Conservation (phyloP, 768 basidiomycete species). For the Mycena olivaceomarginata region DNA sequence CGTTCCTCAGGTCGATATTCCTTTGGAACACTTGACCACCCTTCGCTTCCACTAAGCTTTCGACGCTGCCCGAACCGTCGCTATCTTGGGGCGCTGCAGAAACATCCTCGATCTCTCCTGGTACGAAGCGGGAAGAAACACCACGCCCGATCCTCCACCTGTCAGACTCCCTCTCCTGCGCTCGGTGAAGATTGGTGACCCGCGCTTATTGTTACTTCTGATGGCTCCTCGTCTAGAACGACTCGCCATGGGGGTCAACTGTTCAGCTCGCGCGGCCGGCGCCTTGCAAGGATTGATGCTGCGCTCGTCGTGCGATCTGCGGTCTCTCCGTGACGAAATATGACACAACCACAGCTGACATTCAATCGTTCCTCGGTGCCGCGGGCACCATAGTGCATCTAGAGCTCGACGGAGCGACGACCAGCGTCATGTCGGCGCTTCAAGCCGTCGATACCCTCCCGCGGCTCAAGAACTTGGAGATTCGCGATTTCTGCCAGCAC, state of each 20-base stretch:
- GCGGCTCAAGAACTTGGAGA: neutral
- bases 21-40: neutral
- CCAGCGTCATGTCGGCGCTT: neutral
- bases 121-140: no score
- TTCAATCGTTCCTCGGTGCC: neutral
- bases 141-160: neutral
- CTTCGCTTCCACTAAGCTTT: neutral
- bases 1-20: neutral
- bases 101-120: neutral
- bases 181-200: neutral
- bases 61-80: neutral
- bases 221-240: neutral
- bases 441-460: neutral
- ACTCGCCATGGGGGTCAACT: neutral
- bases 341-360: neutral
- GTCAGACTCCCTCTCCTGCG: neutral
- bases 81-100: neutral
- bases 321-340: neutral
- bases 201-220: neutral
- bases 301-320: neutral
- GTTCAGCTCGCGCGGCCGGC: neutral
- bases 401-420: neutral
- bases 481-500: neutral
- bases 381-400: neutral
- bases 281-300: neutral